Percentiles rank a stretch among this genome's conserved stretches.
These are phyloP conservation scores for Phellopilus nigrolimitatus DNA, from an alignment of 1,284 basidiomycete genomes.

Conservation along the genomic window DNA sequence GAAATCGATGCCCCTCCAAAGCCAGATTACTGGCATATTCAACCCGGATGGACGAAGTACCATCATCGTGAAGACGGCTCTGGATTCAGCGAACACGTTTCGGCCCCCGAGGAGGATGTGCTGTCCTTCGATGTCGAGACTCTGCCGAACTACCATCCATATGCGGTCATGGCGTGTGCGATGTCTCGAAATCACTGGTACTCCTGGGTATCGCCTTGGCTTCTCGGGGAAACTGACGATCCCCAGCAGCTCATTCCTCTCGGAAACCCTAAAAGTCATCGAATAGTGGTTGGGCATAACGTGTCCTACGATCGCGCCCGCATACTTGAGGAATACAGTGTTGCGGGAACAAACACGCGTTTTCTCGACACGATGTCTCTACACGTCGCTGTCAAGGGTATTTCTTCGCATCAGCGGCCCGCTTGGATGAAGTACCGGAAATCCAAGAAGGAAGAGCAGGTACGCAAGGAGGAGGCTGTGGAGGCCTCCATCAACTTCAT, in stretches of 20 bases:
- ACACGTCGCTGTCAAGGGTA: conserved; percentile 92
- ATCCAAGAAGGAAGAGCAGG: conserved; percentile 45
- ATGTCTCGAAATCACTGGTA: conserved; percentile 87
- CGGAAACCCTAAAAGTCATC: conserved; percentile 46
- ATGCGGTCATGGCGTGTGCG: conserved; percentile 88
- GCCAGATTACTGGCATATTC: conserved; percentile 70
- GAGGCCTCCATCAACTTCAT: conserved; percentile 50
- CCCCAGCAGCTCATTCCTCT: conserved; percentile 76
- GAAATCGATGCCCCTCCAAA: conserved; percentile 52
- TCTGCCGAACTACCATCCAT: conserved; percentile 77
- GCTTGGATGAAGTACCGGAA: conserved; percentile 88
- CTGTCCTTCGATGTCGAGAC: conserved; percentile 95
- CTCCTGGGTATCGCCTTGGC: conserved; percentile 92
- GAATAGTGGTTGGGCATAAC: conserved; percentile 90
- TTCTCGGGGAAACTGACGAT: conserved; percentile 65
- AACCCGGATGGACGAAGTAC: conserved; percentile 92
- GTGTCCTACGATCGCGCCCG: conserved; percentile 91
- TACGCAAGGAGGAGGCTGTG: conserved; percentile 54
- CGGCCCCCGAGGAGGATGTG: conserved; percentile 64
- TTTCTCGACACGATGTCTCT: conserved; percentile 96
- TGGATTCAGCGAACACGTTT: conserved; percentile 59
- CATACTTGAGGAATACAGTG: conserved; percentile 79
- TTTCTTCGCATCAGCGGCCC: conserved; percentile 92
- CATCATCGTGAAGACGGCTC: conserved; percentile 58
- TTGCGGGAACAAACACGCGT: conserved; percentile 67